phyloP scores from a whole-genome alignment of 148 eudicot species.

The Mesembryanthemum crystallinum region DNA sequence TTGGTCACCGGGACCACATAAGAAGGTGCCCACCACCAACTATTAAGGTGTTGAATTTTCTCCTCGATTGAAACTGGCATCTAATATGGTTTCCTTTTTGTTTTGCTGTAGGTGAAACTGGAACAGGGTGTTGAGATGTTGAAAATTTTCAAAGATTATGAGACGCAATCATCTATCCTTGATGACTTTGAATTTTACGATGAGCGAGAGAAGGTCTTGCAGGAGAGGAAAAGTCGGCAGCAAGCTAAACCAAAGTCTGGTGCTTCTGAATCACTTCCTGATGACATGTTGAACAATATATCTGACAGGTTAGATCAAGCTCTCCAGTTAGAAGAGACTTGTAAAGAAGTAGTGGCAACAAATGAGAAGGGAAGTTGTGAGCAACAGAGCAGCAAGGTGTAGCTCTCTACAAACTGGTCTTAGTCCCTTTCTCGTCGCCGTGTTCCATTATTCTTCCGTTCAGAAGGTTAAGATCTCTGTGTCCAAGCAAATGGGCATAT shows the following conservation, averaged over 20 bases:
- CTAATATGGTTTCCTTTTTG: slow-evolving; percentile 6
- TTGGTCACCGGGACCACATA: too few relatives aligned
- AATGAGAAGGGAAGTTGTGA: slow-evolving; percentile 25
- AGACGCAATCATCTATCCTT: slow-evolving; percentile 63
- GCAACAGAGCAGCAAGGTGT: slow-evolving; percentile 31
- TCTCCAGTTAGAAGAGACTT: slow-evolving; percentile 63
- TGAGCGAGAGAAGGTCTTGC: slow-evolving; percentile 69
- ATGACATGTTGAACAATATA: slow-evolving; percentile 52
- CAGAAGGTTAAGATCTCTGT: slow-evolving; percentile 1
- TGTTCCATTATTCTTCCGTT: not conserved
- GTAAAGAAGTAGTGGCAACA: slow-evolving; percentile 32
- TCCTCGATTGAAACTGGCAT: slow-evolving; percentile 2
- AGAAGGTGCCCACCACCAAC: too few relatives aligned
- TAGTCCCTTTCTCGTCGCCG: slow-evolving; percentile 4
- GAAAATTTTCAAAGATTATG: slow-evolving; percentile 81
- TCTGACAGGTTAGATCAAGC: slow-evolving; percentile 64
- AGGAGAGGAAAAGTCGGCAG: slow-evolving; percentile 75
- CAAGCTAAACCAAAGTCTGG: slow-evolving; percentile 39
- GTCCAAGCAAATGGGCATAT: not conserved
- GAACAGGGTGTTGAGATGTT: slow-evolving; percentile 86
- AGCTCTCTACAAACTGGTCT: slow-evolving; percentile 23
- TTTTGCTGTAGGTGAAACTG: slow-evolving; percentile 63
- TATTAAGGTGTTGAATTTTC: not conserved
- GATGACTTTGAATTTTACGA: slow-evolving; percentile 85
- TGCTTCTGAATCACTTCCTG: slow-evolving; percentile 37